Conservation (phyloP, 1,139 yeast species). For the Pneumocystis carinii region DNA sequence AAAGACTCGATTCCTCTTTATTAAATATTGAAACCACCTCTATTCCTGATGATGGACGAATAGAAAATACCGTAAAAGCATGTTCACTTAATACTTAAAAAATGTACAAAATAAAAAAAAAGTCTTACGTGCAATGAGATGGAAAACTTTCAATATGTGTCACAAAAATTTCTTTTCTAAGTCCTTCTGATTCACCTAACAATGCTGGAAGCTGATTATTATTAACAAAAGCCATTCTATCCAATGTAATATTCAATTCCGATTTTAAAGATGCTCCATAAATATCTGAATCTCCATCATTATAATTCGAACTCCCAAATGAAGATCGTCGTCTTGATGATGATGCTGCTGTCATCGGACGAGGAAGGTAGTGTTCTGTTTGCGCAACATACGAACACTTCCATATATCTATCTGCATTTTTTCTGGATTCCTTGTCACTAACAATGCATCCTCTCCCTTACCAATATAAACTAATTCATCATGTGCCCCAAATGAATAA, state of each 20-base stretch:
- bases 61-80: neutral
- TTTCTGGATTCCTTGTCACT: neutral
- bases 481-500: constrained; percentile 45
- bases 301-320: constrained; percentile 18
- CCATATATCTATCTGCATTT: constrained; percentile 3
- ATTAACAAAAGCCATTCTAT: neutral
- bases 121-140: neutral
- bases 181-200: neutral
- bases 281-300: neutral
- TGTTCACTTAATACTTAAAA: neutral
- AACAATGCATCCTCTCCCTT: neutral
- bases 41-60: constrained; percentile 1
- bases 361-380: constrained; percentile 9
- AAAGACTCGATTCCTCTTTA: neutral
- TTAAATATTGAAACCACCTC: constrained; percentile 1
- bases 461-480: constrained; percentile 31
- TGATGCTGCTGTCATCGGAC: constrained; percentile 10
- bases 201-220: neutral
- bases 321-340: constrained; percentile 13
- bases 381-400: constrained; percentile 9
- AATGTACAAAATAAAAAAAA: constrained; percentile 3
- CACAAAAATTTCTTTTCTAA: constrained; percentile 8
- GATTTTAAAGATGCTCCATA: neutral
- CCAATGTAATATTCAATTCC: neutral
- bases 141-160: constrained; percentile 1